These are phyloP conservation scores for Quercus rubra DNA, from an alignment of 306 rosid species.

Conservation along the genomic window DNA sequence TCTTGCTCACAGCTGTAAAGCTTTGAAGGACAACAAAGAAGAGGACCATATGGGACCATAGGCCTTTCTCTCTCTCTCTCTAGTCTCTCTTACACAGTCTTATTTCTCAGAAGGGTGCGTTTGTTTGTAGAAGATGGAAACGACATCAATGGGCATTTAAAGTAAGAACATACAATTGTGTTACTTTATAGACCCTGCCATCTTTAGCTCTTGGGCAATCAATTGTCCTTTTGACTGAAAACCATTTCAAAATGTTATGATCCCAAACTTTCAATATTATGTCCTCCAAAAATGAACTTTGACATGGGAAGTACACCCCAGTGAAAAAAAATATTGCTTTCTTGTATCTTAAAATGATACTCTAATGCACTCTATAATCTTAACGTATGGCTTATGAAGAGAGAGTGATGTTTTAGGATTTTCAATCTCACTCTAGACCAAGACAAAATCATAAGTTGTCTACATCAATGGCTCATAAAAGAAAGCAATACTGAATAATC, in stretches of 20 bases:
- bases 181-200: slow-evolving; percentile 18
- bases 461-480: neutral
- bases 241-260: slow-evolving; percentile 18
- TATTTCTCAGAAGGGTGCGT: neutral
- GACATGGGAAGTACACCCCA: neutral
- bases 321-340: neutral
- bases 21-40: slow-evolving; percentile 46
- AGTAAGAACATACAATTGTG: slow-evolving; percentile 8
- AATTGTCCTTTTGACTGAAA: slow-evolving; percentile 30
- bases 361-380: neutral
- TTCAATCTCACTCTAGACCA: neutral
- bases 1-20: slow-evolving; percentile 82
- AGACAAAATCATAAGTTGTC: neutral
- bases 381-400: neutral
- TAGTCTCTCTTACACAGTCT: neutral
- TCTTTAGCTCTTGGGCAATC: slow-evolving; percentile 18
- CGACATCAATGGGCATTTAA: slow-evolving; percentile 3
- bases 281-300: slow-evolving; percentile 7
- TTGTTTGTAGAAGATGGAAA: slow-evolving; percentile 25
- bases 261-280: slow-evolving; percentile 12
- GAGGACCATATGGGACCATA: slow-evolving; percentile 50
- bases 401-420: neutral
- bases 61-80: slow-evolving; percentile 29
- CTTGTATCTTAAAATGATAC: neutral
- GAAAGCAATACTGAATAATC: too few relatives aligned